phyloP scores from a whole-genome alignment of 2,329 filamentous ascomycete species.

The Sphaceloma murrayae region DNA sequence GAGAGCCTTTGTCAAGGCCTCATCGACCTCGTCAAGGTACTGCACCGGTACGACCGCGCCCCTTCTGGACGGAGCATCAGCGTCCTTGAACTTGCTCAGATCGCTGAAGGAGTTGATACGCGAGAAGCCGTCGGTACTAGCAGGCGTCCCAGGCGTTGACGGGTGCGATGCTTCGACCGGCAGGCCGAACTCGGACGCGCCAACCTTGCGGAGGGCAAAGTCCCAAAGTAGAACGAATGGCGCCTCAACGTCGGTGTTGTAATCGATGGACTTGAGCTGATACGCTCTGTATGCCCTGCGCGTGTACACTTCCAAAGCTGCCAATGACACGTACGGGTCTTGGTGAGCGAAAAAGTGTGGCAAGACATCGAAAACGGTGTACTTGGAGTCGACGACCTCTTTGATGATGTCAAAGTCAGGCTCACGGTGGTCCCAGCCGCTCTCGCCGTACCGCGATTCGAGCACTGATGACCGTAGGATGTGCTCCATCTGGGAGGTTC shows the following conservation, averaged over 20 bases:
- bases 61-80: constrained; percentile 67
- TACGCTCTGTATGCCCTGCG: constrained; percentile 96
- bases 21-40: constrained; percentile 90
- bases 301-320: constrained; percentile 90
- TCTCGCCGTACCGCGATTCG: constrained; percentile 95
- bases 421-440: constrained; percentile 90
- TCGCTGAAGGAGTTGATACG: constrained; percentile 92
- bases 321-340: constrained; percentile 87
- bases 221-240: constrained; percentile 86
- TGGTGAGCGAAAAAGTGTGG: constrained; percentile 91
- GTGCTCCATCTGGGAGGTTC: constrained; percentile 94
- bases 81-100: constrained; percentile 74
- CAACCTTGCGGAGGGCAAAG: constrained; percentile 87
- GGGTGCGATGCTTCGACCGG: constrained; percentile 70
- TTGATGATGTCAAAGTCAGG: constrained; percentile 85
- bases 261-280: constrained; percentile 78
- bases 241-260: constrained; percentile 66
- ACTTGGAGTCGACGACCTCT: constrained; percentile 97
- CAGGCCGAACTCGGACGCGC: constrained; percentile 79
- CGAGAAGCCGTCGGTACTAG: constrained; percentile 57
- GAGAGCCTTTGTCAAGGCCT: constrained; percentile 71
- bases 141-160: constrained; percentile 55
- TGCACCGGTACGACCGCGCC: constrained; percentile 90
- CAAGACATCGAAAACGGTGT: constrained; percentile 94
- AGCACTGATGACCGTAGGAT: constrained; percentile 92